These are phyloP conservation scores for Cryptococcus amylolentus DNA, from an alignment of 1,284 basidiomycete genomes.

Conservation along the genomic window DNA sequence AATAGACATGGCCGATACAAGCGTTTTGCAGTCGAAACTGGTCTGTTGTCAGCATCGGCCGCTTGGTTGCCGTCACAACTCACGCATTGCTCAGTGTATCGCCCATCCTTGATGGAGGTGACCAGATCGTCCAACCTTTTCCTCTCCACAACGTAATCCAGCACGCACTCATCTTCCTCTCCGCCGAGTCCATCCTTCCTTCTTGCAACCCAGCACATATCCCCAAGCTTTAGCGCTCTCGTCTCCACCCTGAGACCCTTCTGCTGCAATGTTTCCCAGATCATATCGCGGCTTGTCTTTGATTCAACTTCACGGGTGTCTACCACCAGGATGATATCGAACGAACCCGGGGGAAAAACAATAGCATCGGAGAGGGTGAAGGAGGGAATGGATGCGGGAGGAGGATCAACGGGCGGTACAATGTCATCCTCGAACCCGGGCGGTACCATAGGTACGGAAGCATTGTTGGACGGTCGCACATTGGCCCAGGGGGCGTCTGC, in stretches of 20 bases:
- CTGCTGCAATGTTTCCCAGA: slow-evolving; percentile 39
- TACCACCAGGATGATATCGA: slow-evolving; percentile 55
- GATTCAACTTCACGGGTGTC: slow-evolving; percentile 56
- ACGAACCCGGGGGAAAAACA: slow-evolving; percentile 51
- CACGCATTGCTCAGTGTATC: slow-evolving; percentile 59
- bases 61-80: slow-evolving; percentile 19
- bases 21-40: slow-evolving; percentile 55
- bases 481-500: slow-evolving; percentile 6
- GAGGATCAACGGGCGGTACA: not conserved
- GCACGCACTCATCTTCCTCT: slow-evolving; percentile 53
- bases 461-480: slow-evolving; percentile 33
- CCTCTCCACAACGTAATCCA: slow-evolving; percentile 58
- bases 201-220: slow-evolving; percentile 58
- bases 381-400: slow-evolving; percentile 9
- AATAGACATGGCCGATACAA: slow-evolving; percentile 54
- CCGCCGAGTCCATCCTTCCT: slow-evolving; percentile 38
- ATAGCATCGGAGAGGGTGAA: slow-evolving; percentile 46
- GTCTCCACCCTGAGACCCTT: slow-evolving; percentile 52
- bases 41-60: not conserved
- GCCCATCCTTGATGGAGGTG: slow-evolving; percentile 54
- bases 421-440: slow-evolving; percentile 14
- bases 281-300: slow-evolving; percentile 44
- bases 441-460: slow-evolving; percentile 18
- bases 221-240: slow-evolving; percentile 54
- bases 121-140: slow-evolving; percentile 58